phyloP scores from a whole-genome alignment of 495 filamentous ascomycete species.

The Massariosphaeria phaeospora region DNA sequence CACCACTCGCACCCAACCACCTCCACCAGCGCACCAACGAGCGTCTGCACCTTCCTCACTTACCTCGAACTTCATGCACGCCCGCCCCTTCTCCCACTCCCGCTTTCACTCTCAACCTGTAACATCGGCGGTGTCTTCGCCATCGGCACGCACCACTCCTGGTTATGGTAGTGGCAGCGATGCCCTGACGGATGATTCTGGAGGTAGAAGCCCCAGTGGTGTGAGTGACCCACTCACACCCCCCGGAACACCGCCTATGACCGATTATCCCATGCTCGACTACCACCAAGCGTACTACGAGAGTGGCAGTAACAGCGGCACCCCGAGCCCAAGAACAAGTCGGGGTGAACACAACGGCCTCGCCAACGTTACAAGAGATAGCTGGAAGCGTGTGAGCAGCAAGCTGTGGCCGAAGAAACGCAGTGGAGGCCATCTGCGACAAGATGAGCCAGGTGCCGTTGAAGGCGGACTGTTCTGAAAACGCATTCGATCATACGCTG shows the following conservation, averaged over 20 bases:
- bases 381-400: slow-evolving; percentile 34
- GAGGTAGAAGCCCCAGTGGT: slow-evolving; percentile 31
- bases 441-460: slow-evolving; percentile 30
- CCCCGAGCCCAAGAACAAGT: slow-evolving; percentile 29
- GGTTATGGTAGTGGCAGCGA: slow-evolving; percentile 31
- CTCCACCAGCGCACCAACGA: slow-evolving; percentile 27
- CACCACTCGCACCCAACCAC: slow-evolving; percentile 18
- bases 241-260: slow-evolving; percentile 40
- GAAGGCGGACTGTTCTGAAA: slow-evolving; percentile 32
- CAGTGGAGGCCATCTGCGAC: slow-evolving; percentile 26
- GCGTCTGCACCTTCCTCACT: slow-evolving; percentile 37
- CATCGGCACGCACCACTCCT: slow-evolving; percentile 19
- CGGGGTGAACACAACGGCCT: slow-evolving; percentile 26
- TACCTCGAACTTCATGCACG: slow-evolving; percentile 29
- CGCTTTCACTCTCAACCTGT: slow-evolving; percentile 31
- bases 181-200: slow-evolving; percentile 38
- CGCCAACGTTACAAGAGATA: slow-evolving; percentile 26
- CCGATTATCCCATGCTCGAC: slow-evolving; percentile 32
- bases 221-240: slow-evolving; percentile 39
- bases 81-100: slow-evolving; percentile 30
- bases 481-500: not conserved
- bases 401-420: slow-evolving; percentile 31
- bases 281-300: slow-evolving; percentile 31
- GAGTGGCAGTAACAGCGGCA: slow-evolving; percentile 19
- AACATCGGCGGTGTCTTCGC: slow-evolving; percentile 19